These are phyloP conservation scores for Coemansia sp. DNA, from an alignment of 192 early-diverging fungal species.

Conservation along the genomic window DNA sequence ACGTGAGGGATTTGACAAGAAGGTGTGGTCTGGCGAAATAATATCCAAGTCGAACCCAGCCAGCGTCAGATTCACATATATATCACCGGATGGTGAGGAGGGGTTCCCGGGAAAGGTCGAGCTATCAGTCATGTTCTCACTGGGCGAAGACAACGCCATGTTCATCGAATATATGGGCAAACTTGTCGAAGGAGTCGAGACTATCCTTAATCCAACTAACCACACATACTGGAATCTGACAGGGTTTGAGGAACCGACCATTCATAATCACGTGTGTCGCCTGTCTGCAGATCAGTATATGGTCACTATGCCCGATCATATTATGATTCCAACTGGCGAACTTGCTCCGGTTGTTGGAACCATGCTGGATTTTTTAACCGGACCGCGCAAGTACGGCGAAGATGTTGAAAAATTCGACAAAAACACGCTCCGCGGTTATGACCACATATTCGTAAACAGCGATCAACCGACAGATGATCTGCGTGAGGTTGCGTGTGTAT, in stretches of 20 bases:
- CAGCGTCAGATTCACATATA: constrained; percentile 55
- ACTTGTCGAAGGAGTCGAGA: constrained; percentile 47
- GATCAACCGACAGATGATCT: constrained; percentile 28
- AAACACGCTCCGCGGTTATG: constrained; percentile 63
- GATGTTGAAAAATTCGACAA: constrained; percentile 55
- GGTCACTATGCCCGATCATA: constrained; percentile 54
- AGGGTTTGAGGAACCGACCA: constrained; percentile 57
- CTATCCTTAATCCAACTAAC: constrained; percentile 75
- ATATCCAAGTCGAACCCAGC: constrained; percentile 41
- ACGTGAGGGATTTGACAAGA: constrained; percentile 66
- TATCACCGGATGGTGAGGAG: constrained; percentile 72
- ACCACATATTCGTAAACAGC: constrained; percentile 71
- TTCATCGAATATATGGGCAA: constrained; percentile 55
- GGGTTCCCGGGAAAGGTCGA: constrained; percentile 74
- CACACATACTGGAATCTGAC: constrained; percentile 89
- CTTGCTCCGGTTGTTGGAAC: constrained; percentile 40
- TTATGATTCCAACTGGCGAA: constrained; percentile 72
- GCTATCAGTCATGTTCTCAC: constrained; percentile 59
- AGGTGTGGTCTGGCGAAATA: constrained; percentile 56
- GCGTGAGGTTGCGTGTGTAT: constrained; percentile 48
- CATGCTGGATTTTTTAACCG: constrained; percentile 58
- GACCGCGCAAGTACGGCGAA: constrained; percentile 54
- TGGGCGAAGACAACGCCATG: constrained; percentile 53
- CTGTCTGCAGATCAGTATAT: constrained; percentile 53
- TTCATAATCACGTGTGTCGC: constrained; percentile 56